These are phyloP conservation scores for Pyricularia grisea DNA, from an alignment of 2,329 filamentous ascomycete genomes.

Conservation along the genomic window DNA sequence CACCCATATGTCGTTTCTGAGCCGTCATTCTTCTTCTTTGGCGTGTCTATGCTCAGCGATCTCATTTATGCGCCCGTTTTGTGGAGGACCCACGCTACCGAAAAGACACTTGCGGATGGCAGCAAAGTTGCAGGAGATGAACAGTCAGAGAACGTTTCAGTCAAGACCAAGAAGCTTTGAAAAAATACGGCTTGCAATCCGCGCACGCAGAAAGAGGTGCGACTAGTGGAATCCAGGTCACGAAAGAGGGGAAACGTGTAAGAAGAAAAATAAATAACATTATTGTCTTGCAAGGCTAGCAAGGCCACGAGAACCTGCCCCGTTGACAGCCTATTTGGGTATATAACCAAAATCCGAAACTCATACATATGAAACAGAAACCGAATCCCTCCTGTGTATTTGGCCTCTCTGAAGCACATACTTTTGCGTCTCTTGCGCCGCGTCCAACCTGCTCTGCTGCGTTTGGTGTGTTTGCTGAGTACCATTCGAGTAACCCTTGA, in stretches of 20 bases:
- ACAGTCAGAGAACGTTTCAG: neutral
- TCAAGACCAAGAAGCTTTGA: neutral
- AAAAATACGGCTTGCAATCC: neutral
- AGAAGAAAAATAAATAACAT: neutral
- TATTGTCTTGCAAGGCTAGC: neutral
- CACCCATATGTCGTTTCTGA: constrained; percentile 35
- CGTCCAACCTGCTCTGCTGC: neutral
- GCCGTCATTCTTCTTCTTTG: constrained; percentile 30
- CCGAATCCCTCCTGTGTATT: neutral
- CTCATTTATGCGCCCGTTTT: constrained; percentile 23
- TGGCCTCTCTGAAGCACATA: neutral
- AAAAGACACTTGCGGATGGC: neutral
- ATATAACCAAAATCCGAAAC: neutral
- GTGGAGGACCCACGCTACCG: neutral
- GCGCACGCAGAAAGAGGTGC: neutral
- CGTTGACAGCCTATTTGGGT: neutral
- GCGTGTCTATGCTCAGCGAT: constrained; percentile 30
- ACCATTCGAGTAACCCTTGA: neutral
- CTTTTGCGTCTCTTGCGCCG: neutral
- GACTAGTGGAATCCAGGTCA: no score
- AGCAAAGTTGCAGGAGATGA: neutral
- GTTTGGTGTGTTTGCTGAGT: neutral
- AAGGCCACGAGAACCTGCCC: neutral
- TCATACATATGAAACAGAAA: neutral
- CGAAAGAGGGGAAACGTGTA: neutral